Base-by-base conservation (phyloP, 495 filamentous ascomycete species). In the Neurospora hispaniola region DNA sequence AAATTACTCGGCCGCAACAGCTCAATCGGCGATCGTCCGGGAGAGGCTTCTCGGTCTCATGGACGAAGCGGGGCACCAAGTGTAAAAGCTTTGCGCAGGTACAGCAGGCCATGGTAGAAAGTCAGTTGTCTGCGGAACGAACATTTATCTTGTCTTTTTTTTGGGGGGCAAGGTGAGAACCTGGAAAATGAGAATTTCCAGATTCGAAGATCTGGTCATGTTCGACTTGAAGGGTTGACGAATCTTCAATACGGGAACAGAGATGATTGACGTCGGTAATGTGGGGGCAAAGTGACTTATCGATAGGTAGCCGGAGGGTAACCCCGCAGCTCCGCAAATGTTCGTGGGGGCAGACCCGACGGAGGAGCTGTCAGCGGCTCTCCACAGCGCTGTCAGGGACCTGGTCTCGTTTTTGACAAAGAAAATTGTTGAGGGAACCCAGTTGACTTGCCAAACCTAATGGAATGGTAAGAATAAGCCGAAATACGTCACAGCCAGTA, bases 1-100 rank as follows among this genome's bases (percentile, higher is more conserved):
- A 94, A 74, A 94, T 91, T 11, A 85, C 80, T 62, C 92, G 85
- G 41, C 80, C 81, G 76, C 92, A 94, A 80, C 92, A 94, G 54
- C 84, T 82, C 62, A 91, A 81, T 43, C 80, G 80, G 11, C 88
- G 81, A 76, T 89, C 81, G 39, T 82, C 77, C 4, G 82, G 80
- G 12, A 84, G 77, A n/a, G 86, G 84, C 77, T 89, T 90, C 80
- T 90, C 88, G 14, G 80, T 83, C 73, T 86, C 84, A 54, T 78
- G 76, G 41, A 80, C 78, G 74, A 73, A n/a, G 46, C 80, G 78
- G 68, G 83, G 77, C 66, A 84, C 79, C n/a, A 82, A 78, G 38
- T 82, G 84, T 38, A 92, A 84, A 0, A 88, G 83, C 48, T 81
- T 82, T 42, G 90, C 88, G 79, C 90, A 92, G 31, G 89, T 91